phyloP scores from a whole-genome alignment of 768 basidiomycete genomes.

The Xanthoconium purpureum region DNA sequence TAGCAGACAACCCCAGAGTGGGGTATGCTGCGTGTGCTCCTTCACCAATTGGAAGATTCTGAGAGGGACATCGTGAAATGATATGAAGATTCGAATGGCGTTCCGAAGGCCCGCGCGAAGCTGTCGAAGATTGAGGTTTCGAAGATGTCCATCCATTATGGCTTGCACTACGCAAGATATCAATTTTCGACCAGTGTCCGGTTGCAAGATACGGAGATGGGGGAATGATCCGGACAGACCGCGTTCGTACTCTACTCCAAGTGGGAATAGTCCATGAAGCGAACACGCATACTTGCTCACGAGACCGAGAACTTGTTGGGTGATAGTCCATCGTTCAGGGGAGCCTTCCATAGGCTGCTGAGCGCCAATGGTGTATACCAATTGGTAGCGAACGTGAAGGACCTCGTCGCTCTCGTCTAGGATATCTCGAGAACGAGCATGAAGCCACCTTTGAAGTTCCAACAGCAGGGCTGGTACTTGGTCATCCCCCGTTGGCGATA shows the following conservation, averaged over 20 bases:
- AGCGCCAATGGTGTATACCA: slow-evolving; percentile 36
- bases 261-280: slow-evolving; percentile 4
- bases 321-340: slow-evolving; percentile 36
- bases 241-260: slow-evolving; percentile 18
- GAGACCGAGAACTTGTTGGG: slow-evolving; percentile 30
- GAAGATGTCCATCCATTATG: slow-evolving; percentile 15
- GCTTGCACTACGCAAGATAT: slow-evolving; percentile 11
- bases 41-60: slow-evolving; percentile 4
- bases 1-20: slow-evolving; percentile 25
- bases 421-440: slow-evolving; percentile 26
- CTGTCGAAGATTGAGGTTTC: slow-evolving; percentile 16
- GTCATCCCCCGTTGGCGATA: neutral
- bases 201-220: slow-evolving; percentile 21
- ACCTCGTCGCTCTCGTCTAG: slow-evolving; percentile 33
- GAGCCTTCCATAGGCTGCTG: slow-evolving; percentile 28
- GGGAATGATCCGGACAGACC: slow-evolving; percentile 22
- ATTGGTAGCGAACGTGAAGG: slow-evolving; percentile 36
- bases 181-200: slow-evolving; percentile 9
- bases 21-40: neutral
- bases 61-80: neutral
- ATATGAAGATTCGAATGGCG: slow-evolving; percentile 26
- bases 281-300: slow-evolving; percentile 17
- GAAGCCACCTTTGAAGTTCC: slow-evolving; percentile 27
- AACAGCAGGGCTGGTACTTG: slow-evolving; percentile 21
- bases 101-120: neutral